A percentile compares a stretch with the other conserved stretches of the same genome.
These are phyloP conservation scores for Aspergillus carlsbadensis DNA, from an alignment of 495 filamentous ascomycete genomes.

Conservation along the genomic window DNA sequence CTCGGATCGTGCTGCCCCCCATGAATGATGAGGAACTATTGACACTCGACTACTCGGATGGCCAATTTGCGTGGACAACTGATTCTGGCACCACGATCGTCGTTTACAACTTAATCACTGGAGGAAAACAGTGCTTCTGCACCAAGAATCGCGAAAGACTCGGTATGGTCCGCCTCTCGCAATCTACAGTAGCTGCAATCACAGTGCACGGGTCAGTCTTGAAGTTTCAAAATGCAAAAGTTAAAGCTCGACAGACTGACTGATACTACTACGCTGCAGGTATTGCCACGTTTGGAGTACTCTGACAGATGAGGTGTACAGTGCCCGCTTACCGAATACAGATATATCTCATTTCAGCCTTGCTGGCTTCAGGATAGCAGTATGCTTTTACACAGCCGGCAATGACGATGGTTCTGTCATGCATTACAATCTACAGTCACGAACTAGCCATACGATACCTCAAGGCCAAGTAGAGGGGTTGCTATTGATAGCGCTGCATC, in stretches of 20 bases:
- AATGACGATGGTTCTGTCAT: slow-evolving; percentile 13
- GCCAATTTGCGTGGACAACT: slow-evolving; percentile 24
- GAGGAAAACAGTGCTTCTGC: slow-evolving; percentile 15
- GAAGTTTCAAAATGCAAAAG: no score
- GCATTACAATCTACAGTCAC: slow-evolving; percentile 25
- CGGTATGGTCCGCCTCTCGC: slow-evolving; percentile 17
- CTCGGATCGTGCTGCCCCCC: neutral
- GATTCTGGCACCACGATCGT: slow-evolving; percentile 10
- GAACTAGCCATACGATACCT: slow-evolving; percentile 16
- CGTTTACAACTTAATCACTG: slow-evolving; percentile 18
- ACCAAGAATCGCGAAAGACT: slow-evolving; percentile 33
- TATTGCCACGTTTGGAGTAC: slow-evolving; percentile 35
- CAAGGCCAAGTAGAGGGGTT: slow-evolving; percentile 1
- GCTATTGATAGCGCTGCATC: slow-evolving; percentile 12
- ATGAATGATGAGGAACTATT: neutral
- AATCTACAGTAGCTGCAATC: slow-evolving; percentile 24
- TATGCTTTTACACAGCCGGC: slow-evolving; percentile 9
- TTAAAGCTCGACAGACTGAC: no score
- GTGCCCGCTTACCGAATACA: slow-evolving; percentile 25
- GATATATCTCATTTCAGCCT: slow-evolving; percentile 12
- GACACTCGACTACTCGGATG: slow-evolving; percentile 23
- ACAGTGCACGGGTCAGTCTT: slow-evolving; percentile 27
- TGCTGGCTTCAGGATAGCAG: slow-evolving; percentile 19
- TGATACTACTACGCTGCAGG: slow-evolving; percentile 3
- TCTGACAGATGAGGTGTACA: slow-evolving; percentile 17